Percentiles rank a stretch among this genome's conserved stretches.
These are phyloP conservation scores for Boletus putidus DNA, from an alignment of 1,284 basidiomycete genomes.

Conservation along the genomic window DNA sequence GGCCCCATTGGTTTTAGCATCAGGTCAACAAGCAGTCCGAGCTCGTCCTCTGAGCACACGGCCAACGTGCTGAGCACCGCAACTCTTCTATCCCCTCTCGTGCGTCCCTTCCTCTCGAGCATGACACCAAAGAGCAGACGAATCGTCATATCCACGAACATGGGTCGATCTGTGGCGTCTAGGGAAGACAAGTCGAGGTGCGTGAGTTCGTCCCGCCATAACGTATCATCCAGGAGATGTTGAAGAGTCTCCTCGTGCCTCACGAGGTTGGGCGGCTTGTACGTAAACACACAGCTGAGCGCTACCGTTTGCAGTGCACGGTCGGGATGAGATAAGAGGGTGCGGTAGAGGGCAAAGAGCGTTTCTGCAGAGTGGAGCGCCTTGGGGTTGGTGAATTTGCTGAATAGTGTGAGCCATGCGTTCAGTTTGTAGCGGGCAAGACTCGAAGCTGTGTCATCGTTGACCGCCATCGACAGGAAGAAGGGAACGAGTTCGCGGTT, in stretches of 20 bases:
- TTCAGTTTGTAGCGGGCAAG: conserved; percentile 60
- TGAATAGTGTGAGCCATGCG: conserved; percentile 83
- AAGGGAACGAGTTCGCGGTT: conserved; percentile 78
- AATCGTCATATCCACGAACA: conserved; percentile 74
- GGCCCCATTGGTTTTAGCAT: conserved; percentile 82
- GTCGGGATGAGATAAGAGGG: conserved; percentile 87
- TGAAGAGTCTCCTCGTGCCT: conserved; percentile 70
- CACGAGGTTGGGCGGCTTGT: conserved; percentile 70
- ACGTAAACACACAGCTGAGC: conserved; percentile 81
- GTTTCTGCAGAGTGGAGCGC: conserved; percentile 72
- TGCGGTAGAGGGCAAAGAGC: conserved; percentile 68
- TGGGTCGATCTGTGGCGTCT: conserved; percentile 61
- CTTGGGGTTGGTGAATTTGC: conserved; percentile 90
- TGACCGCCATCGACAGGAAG: conserved; percentile 59
- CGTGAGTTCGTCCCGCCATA: conserved; percentile 88
- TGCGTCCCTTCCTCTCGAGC: conserved; percentile 77
- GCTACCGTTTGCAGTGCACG: conserved; percentile 75
- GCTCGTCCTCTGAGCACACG: conserved; percentile 72
- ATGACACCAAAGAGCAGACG: conserved; percentile 89
- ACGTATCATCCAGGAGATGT: conserved; percentile 78
- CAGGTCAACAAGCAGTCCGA: conserved; percentile 79
- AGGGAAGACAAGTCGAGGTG: conserved; percentile 69
- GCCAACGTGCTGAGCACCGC: conserved; percentile 78
- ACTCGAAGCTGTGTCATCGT: conserved; percentile 40
- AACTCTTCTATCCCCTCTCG: conserved; percentile 70